Conservation (phyloP, 2,329 filamentous ascomycete genomes). For the Orbilia ellipsospora region DNA sequence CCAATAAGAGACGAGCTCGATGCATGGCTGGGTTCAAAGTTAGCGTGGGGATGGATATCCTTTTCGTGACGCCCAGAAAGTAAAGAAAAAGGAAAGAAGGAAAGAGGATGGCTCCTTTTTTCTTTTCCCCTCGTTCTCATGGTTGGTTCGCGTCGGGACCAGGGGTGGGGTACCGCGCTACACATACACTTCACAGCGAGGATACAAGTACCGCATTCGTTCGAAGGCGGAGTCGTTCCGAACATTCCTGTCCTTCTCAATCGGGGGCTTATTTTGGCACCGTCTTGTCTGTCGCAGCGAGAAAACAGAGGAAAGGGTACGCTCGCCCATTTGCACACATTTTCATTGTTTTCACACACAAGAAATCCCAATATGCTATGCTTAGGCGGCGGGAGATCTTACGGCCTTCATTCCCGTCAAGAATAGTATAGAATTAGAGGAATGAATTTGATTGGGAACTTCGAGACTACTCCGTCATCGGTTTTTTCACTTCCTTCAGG, state of each 20-base stretch:
- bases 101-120: conserved; percentile 1
- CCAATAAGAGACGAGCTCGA: conserved; percentile 48
- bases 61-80: too few species aligned
- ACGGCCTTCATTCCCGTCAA: conserved; percentile 33
- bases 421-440: conserved; percentile 13
- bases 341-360: conserved; percentile 21
- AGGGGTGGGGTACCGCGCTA: conserved; percentile 31
- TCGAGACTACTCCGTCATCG: conserved; percentile 1
- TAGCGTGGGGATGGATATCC: conserved; percentile 41
- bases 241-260: conserved; percentile 55
- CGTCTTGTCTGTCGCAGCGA: conserved; percentile 4
- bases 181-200: conserved; percentile 23
- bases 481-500: neutral
- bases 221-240: conserved; percentile 54
- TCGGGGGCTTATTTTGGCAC: conserved; percentile 47
- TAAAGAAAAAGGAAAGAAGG: too few species aligned
- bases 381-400: conserved; percentile 43
- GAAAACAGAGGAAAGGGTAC: too few species aligned
- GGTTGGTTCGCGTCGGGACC: conserved; percentile 29
- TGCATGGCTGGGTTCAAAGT: conserved; percentile 48
- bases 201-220: conserved; percentile 44
- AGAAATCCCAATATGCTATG: conserved; percentile 27
- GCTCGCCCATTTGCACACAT: too few species aligned
- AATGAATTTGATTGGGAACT: conserved; percentile 13
- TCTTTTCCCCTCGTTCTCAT: conserved; percentile 36